A percentile compares a stretch with the other conserved stretches of the same genome.
Evolutionary conservation across 169 alveolate genomes (phyloP).

Genomic region (Eimeria maxima): DNA sequence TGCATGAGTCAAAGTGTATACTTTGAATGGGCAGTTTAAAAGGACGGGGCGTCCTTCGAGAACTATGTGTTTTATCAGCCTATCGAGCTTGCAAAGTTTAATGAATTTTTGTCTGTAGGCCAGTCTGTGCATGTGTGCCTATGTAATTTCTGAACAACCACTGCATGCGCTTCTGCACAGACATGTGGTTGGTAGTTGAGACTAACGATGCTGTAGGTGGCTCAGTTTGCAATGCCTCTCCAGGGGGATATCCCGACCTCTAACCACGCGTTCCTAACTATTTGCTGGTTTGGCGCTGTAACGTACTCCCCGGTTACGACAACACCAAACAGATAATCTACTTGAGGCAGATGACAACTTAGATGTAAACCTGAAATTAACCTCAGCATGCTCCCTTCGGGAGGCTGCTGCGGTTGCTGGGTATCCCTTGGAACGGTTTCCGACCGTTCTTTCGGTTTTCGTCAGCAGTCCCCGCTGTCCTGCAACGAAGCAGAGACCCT

Average conservation of each 20-base stretch:
- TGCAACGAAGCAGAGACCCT: constrained; percentile 5
- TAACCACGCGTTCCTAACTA: not conserved
- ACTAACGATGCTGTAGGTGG: too few relatives aligned
- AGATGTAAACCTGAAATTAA: not conserved
- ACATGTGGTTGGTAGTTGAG: not conserved
- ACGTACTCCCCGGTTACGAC: not conserved
- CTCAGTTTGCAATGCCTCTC: too few relatives aligned
- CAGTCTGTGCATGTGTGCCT: too few relatives aligned
- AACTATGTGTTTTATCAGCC: not conserved
- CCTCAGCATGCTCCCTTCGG: not conserved
- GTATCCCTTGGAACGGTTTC: not conserved
- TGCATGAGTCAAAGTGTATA: not conserved
- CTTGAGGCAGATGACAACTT: not conserved
- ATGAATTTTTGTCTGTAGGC: too few relatives aligned
- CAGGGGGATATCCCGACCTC: too few relatives aligned
- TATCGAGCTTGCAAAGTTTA: not conserved
- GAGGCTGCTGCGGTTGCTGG: constrained; percentile 9
- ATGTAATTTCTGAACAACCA: too few relatives aligned
- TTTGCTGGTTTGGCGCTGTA: not conserved
- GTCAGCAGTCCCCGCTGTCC: not conserved
- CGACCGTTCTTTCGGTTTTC: not conserved
- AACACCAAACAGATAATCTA: not conserved
- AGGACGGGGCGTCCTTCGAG: not conserved
- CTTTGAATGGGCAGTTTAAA: not conserved
- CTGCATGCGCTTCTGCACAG: too few relatives aligned